Evolutionary conservation across 306 rosid genomes (phyloP).

Genomic region (Corylus avellana): DNA sequence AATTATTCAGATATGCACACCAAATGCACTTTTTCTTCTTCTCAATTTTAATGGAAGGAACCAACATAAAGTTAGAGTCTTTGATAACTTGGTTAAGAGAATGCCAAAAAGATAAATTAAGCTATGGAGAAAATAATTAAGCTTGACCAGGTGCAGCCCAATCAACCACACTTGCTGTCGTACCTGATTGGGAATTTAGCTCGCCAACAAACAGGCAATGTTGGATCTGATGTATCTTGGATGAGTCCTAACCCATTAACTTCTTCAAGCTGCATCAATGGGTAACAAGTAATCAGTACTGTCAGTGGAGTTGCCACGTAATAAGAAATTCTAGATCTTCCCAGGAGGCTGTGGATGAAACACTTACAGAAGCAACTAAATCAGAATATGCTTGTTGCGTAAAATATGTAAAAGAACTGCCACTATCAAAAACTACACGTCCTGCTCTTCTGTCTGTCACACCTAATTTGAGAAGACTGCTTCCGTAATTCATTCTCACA

Average conservation of each 20-base stretch:
- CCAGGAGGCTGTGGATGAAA: conserved; percentile 18
- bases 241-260: conserved; percentile 47
- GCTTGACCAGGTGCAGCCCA: conserved; percentile 3
- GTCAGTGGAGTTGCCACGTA: neutral
- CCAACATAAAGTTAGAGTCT: conserved; percentile 3
- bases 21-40: neutral
- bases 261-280: conserved; percentile 65
- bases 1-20: neutral
- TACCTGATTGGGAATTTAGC: conserved; percentile 58
- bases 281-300: conserved; percentile 12
- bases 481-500: conserved; percentile 59
- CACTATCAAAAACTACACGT: conserved; percentile 69
- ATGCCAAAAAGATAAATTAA: neutral
- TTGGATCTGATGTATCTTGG: conserved; percentile 60
- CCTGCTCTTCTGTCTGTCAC: conserved; percentile 40
- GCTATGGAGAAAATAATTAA: neutral
- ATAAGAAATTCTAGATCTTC: neutral
- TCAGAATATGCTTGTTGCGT: conserved; percentile 54
- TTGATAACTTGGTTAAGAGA: neutral
- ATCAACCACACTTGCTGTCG: conserved; percentile 5
- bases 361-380: conserved; percentile 71
- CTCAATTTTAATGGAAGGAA: conserved; percentile 9
- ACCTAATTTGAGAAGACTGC: conserved; percentile 44
- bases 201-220: conserved; percentile 77
- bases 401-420: conserved; percentile 84